These are phyloP conservation scores for Mangifera indica DNA, from an alignment of 345 rosid genomes.

Conservation along the genomic window DNA sequence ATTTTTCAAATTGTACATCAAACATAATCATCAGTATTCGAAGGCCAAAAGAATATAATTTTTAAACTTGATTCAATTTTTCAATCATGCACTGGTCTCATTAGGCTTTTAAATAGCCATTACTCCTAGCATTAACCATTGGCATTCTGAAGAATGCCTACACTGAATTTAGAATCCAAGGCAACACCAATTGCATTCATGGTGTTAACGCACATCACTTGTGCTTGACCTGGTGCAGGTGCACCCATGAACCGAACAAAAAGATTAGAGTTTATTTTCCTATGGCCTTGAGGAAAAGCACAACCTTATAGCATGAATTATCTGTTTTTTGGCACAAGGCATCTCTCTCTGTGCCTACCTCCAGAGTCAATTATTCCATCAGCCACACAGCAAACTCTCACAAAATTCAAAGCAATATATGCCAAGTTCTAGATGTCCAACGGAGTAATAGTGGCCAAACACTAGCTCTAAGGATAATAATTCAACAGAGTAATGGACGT, in stretches of 20 bases:
- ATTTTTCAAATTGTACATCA: background rate
- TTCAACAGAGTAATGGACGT: background rate
- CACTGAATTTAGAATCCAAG: background rate
- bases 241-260: too few species aligned
- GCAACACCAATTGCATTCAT: background rate
- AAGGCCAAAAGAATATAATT: background rate
- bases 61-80: too few species aligned
- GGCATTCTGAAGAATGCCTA: background rate
- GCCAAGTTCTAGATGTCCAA: slow-evolving; percentile 1
- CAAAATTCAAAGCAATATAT: background rate
- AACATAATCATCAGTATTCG: background rate
- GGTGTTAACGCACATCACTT: background rate
- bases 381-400: slow-evolving; percentile 11
- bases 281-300: background rate
- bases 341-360: background rate
- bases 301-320: background rate
- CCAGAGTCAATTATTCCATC: slow-evolving; percentile 20
- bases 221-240: too few species aligned
- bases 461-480: slow-evolving; percentile 5
- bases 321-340: background rate
- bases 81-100: too few species aligned
- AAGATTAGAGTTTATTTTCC: background rate
- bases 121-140: background rate
- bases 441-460: background rate
- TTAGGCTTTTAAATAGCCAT: too few species aligned